Evolutionary conservation across 2,329 filamentous ascomycete species (phyloP).

Genomic region (Cryphonectria radicalis): DNA sequence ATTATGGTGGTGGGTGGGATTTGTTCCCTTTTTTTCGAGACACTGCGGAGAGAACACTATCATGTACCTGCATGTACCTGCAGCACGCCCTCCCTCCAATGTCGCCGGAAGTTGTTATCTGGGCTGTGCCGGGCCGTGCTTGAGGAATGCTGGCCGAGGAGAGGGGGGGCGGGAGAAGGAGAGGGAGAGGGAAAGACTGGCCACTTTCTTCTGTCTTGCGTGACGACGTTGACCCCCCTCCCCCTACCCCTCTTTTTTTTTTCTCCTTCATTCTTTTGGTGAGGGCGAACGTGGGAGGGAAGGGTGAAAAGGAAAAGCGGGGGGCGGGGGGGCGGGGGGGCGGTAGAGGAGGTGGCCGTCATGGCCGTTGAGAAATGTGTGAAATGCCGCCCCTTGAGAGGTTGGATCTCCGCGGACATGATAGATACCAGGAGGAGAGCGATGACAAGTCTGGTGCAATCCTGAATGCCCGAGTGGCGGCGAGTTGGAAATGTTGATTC

Average conservation of each 20-base stretch:
- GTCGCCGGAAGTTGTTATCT: not conserved
- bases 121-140: slow-evolving; percentile 1
- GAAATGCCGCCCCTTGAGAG: not conserved
- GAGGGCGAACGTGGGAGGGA: not conserved
- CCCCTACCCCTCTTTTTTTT: too few species aligned
- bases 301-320: not conserved
- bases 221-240: not conserved
- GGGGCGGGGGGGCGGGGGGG: too few species aligned
- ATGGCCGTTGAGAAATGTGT: not conserved
- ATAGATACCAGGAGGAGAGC: not conserved
- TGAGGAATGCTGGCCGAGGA: slow-evolving; percentile 12
- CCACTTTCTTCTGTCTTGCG: not conserved
- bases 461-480: not conserved
- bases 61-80: slow-evolving; percentile 18
- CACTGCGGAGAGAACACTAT: slow-evolving; percentile 4
- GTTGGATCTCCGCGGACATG: not conserved
- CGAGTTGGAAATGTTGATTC: not conserved
- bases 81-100: slow-evolving; percentile 2
- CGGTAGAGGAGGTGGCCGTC: not conserved
- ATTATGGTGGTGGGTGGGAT: not conserved
- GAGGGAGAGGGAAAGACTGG: not conserved
- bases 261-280: not conserved
- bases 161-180: not conserved
- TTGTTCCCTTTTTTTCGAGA: not conserved
- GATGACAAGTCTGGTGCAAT: not conserved